Evolutionary conservation across 352 stramenopile genomes (phyloP).

Genomic region (Phytophthora pseudosyringae): DNA sequence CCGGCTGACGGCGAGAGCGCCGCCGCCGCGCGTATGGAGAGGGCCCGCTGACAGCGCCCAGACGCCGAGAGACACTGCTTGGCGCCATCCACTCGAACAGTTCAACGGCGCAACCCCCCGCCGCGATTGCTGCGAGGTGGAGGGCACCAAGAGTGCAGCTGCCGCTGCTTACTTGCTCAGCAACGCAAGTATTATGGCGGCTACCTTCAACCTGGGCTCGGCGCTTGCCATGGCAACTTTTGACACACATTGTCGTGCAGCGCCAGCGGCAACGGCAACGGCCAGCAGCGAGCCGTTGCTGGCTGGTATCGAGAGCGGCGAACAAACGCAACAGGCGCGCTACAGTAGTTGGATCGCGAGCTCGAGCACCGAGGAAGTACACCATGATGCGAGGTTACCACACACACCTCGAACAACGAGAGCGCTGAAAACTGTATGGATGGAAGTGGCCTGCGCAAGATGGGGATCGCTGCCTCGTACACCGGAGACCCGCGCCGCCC

Average conservation of each 20-base stretch:
- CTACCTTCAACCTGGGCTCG: background rate
- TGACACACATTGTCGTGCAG: slow-evolving; percentile 4
- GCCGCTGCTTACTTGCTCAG: background rate
- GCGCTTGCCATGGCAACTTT: slow-evolving; percentile 2
- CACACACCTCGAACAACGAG: background rate
- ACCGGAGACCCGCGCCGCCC: background rate
- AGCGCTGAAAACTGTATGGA: background rate
- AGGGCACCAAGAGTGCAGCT: no score
- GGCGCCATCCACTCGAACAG: slow-evolving; percentile 17
- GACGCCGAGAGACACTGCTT: slow-evolving; percentile 36
- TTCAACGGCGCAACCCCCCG: slow-evolving; percentile 33
- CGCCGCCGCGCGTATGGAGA: slow-evolving; percentile 13
- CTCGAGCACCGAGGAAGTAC: background rate
- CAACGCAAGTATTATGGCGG: background rate
- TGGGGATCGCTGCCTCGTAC: background rate
- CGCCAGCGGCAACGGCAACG: background rate
- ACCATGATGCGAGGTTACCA: background rate
- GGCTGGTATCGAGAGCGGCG: background rate
- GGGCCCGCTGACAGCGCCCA: slow-evolving; percentile 16
- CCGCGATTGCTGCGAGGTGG: slow-evolving; percentile 24
- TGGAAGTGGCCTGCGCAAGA: slow-evolving; percentile 1
- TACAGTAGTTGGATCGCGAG: background rate
- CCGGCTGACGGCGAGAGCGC: slow-evolving; percentile 31
- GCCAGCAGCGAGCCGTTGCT: slow-evolving; percentile 6
- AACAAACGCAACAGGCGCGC: background rate